Conservation (phyloP, 345 rosid genomes). For the Microcos paniculata region DNA sequence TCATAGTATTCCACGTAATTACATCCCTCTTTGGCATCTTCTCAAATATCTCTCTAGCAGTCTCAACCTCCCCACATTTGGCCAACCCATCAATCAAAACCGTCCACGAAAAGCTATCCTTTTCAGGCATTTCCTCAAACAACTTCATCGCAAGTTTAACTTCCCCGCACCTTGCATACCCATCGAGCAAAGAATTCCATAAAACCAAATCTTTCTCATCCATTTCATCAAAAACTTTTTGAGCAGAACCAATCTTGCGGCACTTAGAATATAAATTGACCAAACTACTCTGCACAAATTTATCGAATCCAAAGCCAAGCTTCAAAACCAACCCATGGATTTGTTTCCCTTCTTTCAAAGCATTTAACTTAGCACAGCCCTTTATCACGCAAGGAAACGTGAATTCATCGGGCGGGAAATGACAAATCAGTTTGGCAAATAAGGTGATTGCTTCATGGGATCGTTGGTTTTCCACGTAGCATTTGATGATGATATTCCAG, state of each 20-base stretch:
- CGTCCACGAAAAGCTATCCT: constrained; percentile 43
- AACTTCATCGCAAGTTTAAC: constrained; percentile 31
- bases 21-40: constrained; percentile 39
- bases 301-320: constrained; percentile 45
- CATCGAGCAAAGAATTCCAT: constrained; percentile 47
- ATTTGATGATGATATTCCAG: constrained; percentile 48
- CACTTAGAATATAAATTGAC: constrained; percentile 52
- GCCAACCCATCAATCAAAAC: constrained; percentile 43
- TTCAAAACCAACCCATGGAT: constrained; percentile 55
- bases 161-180: constrained; percentile 26
- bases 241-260: constrained; percentile 34
- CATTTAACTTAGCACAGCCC: constrained; percentile 47
- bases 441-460: constrained; percentile 44
- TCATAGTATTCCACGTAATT: constrained; percentile 49
- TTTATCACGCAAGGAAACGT: constrained; percentile 53
- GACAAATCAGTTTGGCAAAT: constrained; percentile 31
- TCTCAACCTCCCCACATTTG: constrained; percentile 17
- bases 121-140: constrained; percentile 47
- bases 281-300: constrained; percentile 56
- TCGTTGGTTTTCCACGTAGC: constrained; percentile 40
- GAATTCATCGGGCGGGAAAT: constrained; percentile 41
- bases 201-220: constrained; percentile 34
- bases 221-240: constrained; percentile 36
- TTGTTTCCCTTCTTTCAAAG: constrained; percentile 53
- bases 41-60: constrained; percentile 38